Percentiles rank a stretch among this genome's conserved stretches.
Evolutionary conservation across 805 yeast species (phyloP).

Genomic region (Peterozyma xylosa): DNA sequence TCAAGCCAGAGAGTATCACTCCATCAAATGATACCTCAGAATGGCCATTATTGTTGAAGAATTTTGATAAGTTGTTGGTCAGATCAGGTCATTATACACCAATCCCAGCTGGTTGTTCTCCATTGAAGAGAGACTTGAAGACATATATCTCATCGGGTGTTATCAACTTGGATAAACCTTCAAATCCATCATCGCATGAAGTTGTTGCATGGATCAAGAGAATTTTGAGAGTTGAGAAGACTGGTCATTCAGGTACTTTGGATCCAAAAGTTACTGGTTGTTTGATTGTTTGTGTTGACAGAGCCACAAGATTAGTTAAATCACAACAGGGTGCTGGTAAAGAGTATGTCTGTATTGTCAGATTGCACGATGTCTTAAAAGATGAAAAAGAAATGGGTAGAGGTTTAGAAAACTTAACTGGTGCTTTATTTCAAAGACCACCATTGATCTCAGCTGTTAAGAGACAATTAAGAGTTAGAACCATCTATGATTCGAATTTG

Average conservation of each 20-base stretch:
- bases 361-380: slow-evolving; percentile 88
- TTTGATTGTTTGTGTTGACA: slow-evolving; percentile 94
- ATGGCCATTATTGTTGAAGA: slow-evolving; percentile 92
- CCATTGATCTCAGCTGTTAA: slow-evolving; percentile 98
- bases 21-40: slow-evolving; percentile 82
- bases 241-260: slow-evolving; percentile 98
- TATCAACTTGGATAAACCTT: slow-evolving; percentile 94
- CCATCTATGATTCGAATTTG: slow-evolving; percentile 92
- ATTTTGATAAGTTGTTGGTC: slow-evolving; percentile 88
- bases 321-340: slow-evolving; percentile 99
- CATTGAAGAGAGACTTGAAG: slow-evolving; percentile 88
- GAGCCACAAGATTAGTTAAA: slow-evolving; percentile 96
- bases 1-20: slow-evolving; percentile 79
- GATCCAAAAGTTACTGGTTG: slow-evolving; percentile 98
- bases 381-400: slow-evolving; percentile 85
- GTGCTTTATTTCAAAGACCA: slow-evolving; percentile 98
- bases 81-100: slow-evolving; percentile 98
- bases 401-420: slow-evolving; percentile 88
- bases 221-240: slow-evolving; percentile 90
- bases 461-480: slow-evolving; percentile 97
- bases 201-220: slow-evolving; percentile 99
- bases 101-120: slow-evolving; percentile 91
- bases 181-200: slow-evolving; percentile 97
- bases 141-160: slow-evolving; percentile 91
- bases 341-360: slow-evolving; percentile 96